These are phyloP conservation scores for Diaporthe capsici DNA, from an alignment of 2,329 filamentous ascomycete genomes.

Conservation along the genomic window DNA sequence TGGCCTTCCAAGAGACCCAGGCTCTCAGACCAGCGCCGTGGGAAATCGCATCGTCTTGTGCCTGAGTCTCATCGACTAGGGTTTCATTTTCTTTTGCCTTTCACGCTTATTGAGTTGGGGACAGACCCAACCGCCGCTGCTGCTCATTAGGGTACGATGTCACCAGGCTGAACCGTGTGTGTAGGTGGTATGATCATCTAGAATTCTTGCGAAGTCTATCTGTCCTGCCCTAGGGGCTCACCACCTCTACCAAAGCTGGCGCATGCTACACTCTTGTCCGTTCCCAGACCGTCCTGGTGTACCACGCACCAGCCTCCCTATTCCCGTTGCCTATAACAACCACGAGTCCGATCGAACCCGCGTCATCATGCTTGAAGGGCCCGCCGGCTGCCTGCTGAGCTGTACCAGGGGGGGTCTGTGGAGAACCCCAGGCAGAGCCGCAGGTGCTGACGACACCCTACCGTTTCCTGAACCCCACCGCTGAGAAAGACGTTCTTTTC, in stretches of 20 bases:
- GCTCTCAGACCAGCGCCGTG: background rate
- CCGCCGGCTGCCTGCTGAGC: slow-evolving; percentile 31
- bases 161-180: background rate
- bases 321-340: slow-evolving; percentile 8
- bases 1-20: background rate
- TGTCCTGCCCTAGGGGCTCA: background rate
- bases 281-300: slow-evolving; percentile 27
- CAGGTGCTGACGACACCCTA: slow-evolving; percentile 34
- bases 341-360: slow-evolving; percentile 12
- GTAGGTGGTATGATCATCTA: slow-evolving; percentile 30
- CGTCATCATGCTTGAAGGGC: slow-evolving; percentile 29
- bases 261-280: slow-evolving; percentile 5
- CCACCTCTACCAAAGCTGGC: background rate
- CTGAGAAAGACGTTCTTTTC: slow-evolving; percentile 42
- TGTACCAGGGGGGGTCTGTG: background rate
- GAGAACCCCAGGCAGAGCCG: slow-evolving; percentile 30
- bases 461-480: slow-evolving; percentile 35
- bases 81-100: background rate
- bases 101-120: background rate
- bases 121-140: background rate
- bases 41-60: background rate
- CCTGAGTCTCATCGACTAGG: background rate
- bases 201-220: slow-evolving; percentile 17
- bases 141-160: background rate
- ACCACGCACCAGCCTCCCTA: slow-evolving; percentile 20